These are phyloP conservation scores for Apophysomyces elegans DNA, from an alignment of 371 early-diverging fungal species.

Conservation along the genomic window DNA sequence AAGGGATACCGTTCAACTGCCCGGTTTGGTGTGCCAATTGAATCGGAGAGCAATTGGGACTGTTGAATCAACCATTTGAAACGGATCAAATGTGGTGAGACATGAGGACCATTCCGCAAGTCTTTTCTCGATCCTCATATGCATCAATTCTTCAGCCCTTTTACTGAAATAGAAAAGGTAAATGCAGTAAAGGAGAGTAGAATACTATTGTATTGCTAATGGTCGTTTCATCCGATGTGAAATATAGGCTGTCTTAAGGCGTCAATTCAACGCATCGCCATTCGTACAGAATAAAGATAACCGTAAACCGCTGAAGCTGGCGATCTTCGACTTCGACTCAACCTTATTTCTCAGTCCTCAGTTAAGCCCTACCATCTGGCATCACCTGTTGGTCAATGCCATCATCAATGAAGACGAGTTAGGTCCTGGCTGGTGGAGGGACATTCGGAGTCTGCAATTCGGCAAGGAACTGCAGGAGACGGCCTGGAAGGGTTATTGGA, in stretches of 20 bases:
- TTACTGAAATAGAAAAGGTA: conserved; percentile 7
- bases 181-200: neutral
- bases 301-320: conserved; percentile 29
- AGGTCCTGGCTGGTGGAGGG: conserved; percentile 78
- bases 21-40: no score
- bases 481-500: conserved; percentile 48
- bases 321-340: conserved; percentile 88
- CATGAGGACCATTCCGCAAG: no score
- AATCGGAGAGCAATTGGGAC: no score
- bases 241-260: conserved; percentile 18
- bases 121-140: neutral
- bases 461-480: conserved; percentile 25
- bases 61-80: no score
- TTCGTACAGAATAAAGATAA: conserved; percentile 10
- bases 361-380: conserved; percentile 81
- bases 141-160: conserved; percentile 1
- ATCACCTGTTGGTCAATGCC: conserved; percentile 49
- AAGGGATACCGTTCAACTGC: no score
- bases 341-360: conserved; percentile 86
- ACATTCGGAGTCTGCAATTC: conserved; percentile 47
- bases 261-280: conserved; percentile 19
- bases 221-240: neutral
- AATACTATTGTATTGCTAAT: neutral
- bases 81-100: no score
- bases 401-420: conserved; percentile 59